A percentile compares a stretch with the other conserved stretches of the same genome.
These are phyloP conservation scores for Flagelloscypha sp. DNA, from an alignment of 768 basidiomycete species.

Conservation along the genomic window DNA sequence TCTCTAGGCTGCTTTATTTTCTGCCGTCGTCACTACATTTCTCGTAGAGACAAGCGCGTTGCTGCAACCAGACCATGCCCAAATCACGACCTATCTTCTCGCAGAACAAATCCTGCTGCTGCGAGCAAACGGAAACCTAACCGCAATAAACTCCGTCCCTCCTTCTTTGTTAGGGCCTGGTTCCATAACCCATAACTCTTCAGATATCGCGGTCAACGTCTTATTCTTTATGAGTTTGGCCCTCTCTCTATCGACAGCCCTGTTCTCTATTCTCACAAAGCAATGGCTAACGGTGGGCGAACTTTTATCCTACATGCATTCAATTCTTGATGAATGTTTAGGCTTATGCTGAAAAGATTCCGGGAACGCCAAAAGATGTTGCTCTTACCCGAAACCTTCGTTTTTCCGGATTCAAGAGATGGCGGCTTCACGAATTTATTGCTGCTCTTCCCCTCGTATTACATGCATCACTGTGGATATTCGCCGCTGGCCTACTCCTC, in stretches of 20 bases:
- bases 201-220: background rate
- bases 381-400: slow-evolving; percentile 5
- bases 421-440: slow-evolving; percentile 3
- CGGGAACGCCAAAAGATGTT: slow-evolving; percentile 1
- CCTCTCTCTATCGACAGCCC: background rate
- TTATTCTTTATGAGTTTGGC: background rate
- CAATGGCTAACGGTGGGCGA: slow-evolving; percentile 3
- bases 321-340: too few species aligned
- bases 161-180: too few species aligned
- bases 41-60: background rate
- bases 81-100: background rate
- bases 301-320: too few species aligned
- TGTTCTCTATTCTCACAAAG: background rate
- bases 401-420: slow-evolving; percentile 7
- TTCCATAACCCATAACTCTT: too few species aligned
- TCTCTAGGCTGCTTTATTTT: slow-evolving; percentile 2
- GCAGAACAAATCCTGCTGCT: background rate
- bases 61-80: background rate
- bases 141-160: background rate
- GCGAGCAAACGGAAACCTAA: background rate
- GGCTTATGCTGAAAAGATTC: too few species aligned
- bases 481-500: slow-evolving; percentile 1
- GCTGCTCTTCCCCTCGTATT: background rate
- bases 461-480: background rate
- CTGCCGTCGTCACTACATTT: slow-evolving; percentile 2